Evolutionary conservation across 768 basidiomycete genomes (phyloP).

Genomic region (Atractiella rhizophila): DNA sequence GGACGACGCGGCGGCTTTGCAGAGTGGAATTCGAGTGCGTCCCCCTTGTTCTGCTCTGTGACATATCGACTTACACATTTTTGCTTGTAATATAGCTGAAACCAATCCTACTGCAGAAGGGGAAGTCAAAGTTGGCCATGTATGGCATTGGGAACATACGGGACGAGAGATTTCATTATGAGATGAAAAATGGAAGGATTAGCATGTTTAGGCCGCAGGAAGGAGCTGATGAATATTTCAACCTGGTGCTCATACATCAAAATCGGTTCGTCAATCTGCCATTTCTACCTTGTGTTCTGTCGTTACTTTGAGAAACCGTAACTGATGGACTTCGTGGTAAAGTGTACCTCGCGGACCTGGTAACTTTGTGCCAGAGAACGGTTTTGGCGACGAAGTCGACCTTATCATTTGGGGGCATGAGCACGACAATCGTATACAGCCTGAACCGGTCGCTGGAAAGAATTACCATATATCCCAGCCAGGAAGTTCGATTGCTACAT

Average conservation of each 20-base stretch:
- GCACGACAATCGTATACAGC: slow-evolving; percentile 80
- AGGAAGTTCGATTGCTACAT: slow-evolving; percentile 82
- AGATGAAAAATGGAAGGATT: slow-evolving; percentile 74
- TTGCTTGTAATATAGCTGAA: slow-evolving; percentile 23
- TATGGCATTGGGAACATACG: slow-evolving; percentile 94
- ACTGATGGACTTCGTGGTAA: no score
- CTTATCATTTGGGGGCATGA: slow-evolving; percentile 97
- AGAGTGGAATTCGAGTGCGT: slow-evolving; percentile 54
- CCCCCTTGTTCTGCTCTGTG: slow-evolving; percentile 90
- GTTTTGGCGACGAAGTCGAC: slow-evolving; percentile 87
- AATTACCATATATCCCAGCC: slow-evolving; percentile 80
- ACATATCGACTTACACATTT: slow-evolving; percentile 15
- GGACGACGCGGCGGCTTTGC: slow-evolving; percentile 39
- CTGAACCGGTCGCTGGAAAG: slow-evolving; percentile 75
- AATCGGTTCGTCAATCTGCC: slow-evolving; percentile 68
- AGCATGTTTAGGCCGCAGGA: slow-evolving; percentile 76
- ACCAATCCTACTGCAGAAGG: no score
- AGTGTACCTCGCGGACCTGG: slow-evolving; percentile 89
- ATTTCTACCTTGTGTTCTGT: neutral
- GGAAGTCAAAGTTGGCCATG: slow-evolving; percentile 58
- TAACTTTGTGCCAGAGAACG: slow-evolving; percentile 77
- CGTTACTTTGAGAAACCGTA: neutral
- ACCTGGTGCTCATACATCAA: slow-evolving; percentile 76
- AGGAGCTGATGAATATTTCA: slow-evolving; percentile 82
- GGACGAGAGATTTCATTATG: slow-evolving; percentile 88